A percentile compares a stretch with the other conserved stretches of the same genome.
phyloP scores from a whole-genome alignment of 2,329 filamentous ascomycete genomes.

The Phoma herbarum region DNA sequence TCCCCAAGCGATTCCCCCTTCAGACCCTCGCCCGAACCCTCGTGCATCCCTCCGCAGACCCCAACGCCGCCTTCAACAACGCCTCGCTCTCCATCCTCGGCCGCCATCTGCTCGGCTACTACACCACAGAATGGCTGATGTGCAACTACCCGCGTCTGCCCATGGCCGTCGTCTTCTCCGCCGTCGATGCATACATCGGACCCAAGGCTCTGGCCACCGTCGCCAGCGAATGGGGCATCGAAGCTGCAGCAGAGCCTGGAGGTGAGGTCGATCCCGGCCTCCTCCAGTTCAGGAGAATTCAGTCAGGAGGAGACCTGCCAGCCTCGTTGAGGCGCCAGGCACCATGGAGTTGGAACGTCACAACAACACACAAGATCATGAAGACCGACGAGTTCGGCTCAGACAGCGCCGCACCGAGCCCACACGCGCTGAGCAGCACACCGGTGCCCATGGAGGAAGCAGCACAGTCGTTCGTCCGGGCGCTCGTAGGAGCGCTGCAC shows the following conservation, averaged over 20 bases:
- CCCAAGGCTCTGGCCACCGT: constrained; percentile 76
- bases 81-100: constrained; percentile 82
- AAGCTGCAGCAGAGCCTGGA: constrained; percentile 84
- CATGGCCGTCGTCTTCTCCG: constrained; percentile 84
- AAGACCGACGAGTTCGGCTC: constrained; percentile 89
- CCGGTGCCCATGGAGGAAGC: constrained; percentile 63
- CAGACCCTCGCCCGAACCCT: constrained; percentile 87
- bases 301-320: constrained; percentile 39
- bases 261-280: constrained; percentile 91
- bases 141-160: constrained; percentile 91
- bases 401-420: constrained; percentile 44
- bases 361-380: constrained; percentile 74
- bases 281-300: constrained; percentile 74
- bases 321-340: constrained; percentile 33
- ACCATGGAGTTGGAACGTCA: constrained; percentile 50
- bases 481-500: constrained; percentile 85
- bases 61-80: constrained; percentile 86
- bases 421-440: constrained; percentile 33
- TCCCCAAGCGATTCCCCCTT: constrained; percentile 82
- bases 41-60: constrained; percentile 84
- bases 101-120: constrained; percentile 83
- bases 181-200: constrained; percentile 85
- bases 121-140: constrained; percentile 86
- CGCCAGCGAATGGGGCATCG: constrained; percentile 88
- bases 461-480: constrained; percentile 79